Evolutionary conservation across 2,329 filamentous ascomycete species (phyloP).

Genomic region (Aspergillus pseudoterreus): DNA sequence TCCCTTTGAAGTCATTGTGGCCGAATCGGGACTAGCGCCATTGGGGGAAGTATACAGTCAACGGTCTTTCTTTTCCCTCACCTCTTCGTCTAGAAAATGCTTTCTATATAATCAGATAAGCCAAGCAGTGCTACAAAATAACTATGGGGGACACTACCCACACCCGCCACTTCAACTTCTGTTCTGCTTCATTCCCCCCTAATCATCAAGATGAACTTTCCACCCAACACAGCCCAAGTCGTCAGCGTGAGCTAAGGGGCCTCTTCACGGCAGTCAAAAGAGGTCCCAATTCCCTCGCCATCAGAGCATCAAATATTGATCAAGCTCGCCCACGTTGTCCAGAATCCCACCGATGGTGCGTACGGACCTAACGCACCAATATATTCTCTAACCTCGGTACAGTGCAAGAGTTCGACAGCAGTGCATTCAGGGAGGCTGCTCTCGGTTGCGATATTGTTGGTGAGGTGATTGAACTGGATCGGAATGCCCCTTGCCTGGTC

Average conservation of each 20-base stretch:
- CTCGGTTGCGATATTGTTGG: slow-evolving; percentile 34
- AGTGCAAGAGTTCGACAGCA: slow-evolving; percentile 33
- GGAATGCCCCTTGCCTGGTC: slow-evolving; percentile 23
- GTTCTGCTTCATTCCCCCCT: no score
- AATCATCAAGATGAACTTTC: no score
- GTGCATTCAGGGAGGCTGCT: slow-evolving; percentile 34
- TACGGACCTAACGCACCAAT: neutral
- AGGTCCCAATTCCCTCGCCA: slow-evolving; percentile 11
- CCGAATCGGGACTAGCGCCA: neutral
- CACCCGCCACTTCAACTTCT: no score
- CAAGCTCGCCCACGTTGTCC: slow-evolving; percentile 21
- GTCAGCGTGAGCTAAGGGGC: slow-evolving; percentile 8
- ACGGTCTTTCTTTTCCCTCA: no score
- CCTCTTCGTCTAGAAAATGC: no score
- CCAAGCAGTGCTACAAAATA: no score
- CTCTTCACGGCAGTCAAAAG: slow-evolving; percentile 7
- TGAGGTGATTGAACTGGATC: slow-evolving; percentile 29
- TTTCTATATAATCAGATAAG: no score
- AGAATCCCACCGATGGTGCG: slow-evolving; percentile 22
- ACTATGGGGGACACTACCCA: no score
- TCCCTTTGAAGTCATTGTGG: no score
- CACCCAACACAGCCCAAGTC: slow-evolving; percentile 10
- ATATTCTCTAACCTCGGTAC: neutral
- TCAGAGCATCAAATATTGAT: slow-evolving; percentile 18
- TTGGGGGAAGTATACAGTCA: neutral